Conservation (phyloP, 305 asterid genomes). For the Fraxinus albicans region DNA sequence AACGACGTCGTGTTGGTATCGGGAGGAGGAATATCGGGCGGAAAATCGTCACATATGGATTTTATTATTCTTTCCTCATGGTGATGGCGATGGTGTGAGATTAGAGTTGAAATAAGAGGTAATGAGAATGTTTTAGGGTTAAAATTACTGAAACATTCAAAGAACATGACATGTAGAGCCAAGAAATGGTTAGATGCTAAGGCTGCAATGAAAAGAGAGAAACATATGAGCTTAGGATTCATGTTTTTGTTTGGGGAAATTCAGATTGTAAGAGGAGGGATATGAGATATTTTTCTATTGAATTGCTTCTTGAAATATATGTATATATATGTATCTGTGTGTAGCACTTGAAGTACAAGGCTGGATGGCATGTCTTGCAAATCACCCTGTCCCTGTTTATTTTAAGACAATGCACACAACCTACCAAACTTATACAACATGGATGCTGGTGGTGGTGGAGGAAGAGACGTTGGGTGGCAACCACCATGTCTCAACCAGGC, state of each 20-base stretch:
- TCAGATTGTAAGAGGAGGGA: not conserved
- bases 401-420: constrained; percentile 32
- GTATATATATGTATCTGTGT: constrained; percentile 6
- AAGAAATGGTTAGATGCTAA: constrained; percentile 40
- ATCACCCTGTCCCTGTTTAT: constrained; percentile 51
- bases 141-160: constrained; percentile 15
- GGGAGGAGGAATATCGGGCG: constrained; percentile 60
- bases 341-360: constrained; percentile 51
- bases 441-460: not conserved
- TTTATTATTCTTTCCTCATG: constrained; percentile 14
- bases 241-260: constrained; percentile 29
- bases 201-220: constrained; percentile 48
- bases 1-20: constrained; percentile 55
- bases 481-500: not conserved
- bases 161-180: constrained; percentile 11
- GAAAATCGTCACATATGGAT: constrained; percentile 58
- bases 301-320: not conserved
- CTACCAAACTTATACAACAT: constrained; percentile 33
- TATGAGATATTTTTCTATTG: constrained; percentile 8
- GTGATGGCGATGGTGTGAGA: constrained; percentile 9
- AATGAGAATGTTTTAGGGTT: constrained; percentile 22
- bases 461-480: not conserved
- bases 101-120: not conserved
- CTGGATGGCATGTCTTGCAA: constrained; percentile 67
- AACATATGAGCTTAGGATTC: constrained; percentile 36